Conservation (phyloP, 345 rosid genomes). For the Populus ilicifolia region DNA sequence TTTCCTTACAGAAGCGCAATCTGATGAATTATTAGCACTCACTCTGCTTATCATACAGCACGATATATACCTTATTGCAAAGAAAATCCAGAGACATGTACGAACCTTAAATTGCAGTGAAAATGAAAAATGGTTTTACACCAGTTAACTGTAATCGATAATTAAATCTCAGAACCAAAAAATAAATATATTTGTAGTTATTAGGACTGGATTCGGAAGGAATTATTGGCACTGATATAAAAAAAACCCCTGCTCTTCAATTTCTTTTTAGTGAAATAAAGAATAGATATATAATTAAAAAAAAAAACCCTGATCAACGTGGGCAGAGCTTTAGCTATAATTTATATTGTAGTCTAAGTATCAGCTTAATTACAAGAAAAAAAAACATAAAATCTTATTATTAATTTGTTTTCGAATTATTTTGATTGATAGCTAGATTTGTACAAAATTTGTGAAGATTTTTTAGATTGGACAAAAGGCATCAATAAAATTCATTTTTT, state of each 20-base stretch:
- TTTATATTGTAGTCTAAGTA: no score
- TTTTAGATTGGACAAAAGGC: no score
- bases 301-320: no score
- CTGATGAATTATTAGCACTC: neutral
- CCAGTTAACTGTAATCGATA: neutral
- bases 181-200: neutral
- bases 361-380: no score
- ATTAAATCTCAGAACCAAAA: neutral
- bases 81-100: neutral
- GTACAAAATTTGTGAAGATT: neutral
- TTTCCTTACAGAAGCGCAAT: neutral
- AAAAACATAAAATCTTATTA: no score
- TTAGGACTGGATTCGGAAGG: neutral
- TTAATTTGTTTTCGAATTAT: neutral
- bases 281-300: no score
- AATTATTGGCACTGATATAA: neutral
- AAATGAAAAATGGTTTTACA: neutral
- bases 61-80: neutral
- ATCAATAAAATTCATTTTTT: no score
- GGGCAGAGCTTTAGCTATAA: no score
- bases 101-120: neutral
- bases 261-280: no score
- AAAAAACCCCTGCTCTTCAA: neutral
- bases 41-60: no score
- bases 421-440: neutral